Evolutionary conservation across 2,329 filamentous ascomycete species (phyloP), one percentile per base, ranked within the genome.

Genomic region (Aspergillus melleus): DNA sequence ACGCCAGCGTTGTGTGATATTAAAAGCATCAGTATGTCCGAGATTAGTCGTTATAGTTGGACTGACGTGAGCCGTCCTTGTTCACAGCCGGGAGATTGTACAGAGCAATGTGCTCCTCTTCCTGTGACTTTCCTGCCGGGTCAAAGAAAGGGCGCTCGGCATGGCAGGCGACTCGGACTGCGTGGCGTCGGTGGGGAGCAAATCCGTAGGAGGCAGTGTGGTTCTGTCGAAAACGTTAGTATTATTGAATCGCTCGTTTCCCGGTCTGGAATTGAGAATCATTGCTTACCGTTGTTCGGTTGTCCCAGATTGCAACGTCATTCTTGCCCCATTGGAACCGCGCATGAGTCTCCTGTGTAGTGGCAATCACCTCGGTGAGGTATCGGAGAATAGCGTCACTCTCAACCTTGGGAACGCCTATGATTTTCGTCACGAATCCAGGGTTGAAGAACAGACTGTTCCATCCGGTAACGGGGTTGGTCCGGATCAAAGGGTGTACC

Each of bases 241-340:
- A 20, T 32, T 4, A 20, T 24, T 29, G 10, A 16, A 12, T 4
- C 12, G 5, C 8, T 29, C 9, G 26, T 9, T 8, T 36, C 30
- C 12, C 20, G 30, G 9, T 26, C 49, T 9, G 49, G 22, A 2
- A 32, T 16, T 12, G 3, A 22, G 9, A n/a, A n/a, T 54, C 6
- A 46, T 39, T 22, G 70, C 76, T 67, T 69, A 86, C 82, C 50
- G 79, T 81, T 42, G 81, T 76, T 19, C 86, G 77, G 63, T 89
- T 90, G 68, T 90, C 87, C 87, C 88, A 90, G 59, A 90, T 81
- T 0, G 86, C 86, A 1, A 90, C 84, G 59, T 89, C 88, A 47
- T 84, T 82, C 62, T 85, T 82, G 49, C 81, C 79, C 87, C 88
- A 89, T 64, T 84, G 81, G 68, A 88, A 86, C 19, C 89, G 82